Evolutionary conservation across 2,329 filamentous ascomycete genomes (phyloP).

Genomic region (Aspergillus calidoustus): DNA sequence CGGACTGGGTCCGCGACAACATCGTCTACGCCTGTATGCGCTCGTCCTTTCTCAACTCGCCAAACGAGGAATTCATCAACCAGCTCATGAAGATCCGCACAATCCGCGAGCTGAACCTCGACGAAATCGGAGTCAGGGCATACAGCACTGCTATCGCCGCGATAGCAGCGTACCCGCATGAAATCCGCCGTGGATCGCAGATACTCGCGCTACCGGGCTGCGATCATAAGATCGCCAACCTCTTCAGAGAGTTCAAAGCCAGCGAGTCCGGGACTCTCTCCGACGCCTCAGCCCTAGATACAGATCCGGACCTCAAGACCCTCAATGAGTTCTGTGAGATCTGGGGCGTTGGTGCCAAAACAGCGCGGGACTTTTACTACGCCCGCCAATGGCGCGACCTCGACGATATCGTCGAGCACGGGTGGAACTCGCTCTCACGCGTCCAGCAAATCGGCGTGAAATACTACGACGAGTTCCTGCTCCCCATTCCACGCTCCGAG

Average conservation of each 20-base stretch:
- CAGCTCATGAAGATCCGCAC: constrained; percentile 75
- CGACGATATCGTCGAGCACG: constrained; percentile 82
- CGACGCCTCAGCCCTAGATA: constrained; percentile 67
- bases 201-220: constrained; percentile 72
- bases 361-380: constrained; percentile 79
- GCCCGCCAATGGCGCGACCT: constrained; percentile 77
- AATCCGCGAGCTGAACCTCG: constrained; percentile 70
- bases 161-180: constrained; percentile 77
- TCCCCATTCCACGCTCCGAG: constrained; percentile 73
- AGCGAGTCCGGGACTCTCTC: constrained; percentile 60
- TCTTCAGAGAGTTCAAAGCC: constrained; percentile 77
- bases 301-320: constrained; percentile 66
- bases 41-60: constrained; percentile 68
- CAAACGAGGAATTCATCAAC: constrained; percentile 76
- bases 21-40: constrained; percentile 80
- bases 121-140: constrained; percentile 79
- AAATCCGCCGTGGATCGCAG: constrained; percentile 51
- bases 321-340: constrained; percentile 78
- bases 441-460: constrained; percentile 94
- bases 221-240: constrained; percentile 74
- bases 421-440: constrained; percentile 74
- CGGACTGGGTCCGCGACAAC: constrained; percentile 68
- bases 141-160: constrained; percentile 87
- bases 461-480: constrained; percentile 83
- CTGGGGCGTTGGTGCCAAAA: constrained; percentile 87